Evolutionary conservation across 306 rosid genomes (phyloP).

Genomic region (Sphenostylis stenocarpa): DNA sequence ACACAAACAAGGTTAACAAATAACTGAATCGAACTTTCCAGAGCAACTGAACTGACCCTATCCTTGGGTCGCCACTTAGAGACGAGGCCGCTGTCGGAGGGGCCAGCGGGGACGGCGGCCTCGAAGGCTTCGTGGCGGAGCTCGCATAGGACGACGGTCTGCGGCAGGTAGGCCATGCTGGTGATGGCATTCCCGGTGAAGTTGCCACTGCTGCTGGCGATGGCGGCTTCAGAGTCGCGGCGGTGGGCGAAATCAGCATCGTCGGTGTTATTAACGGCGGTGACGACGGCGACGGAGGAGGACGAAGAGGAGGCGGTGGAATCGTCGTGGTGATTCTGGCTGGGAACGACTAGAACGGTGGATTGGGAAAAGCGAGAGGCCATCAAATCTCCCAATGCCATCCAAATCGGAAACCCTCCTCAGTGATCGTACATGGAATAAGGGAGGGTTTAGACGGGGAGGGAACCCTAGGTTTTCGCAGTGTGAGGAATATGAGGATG

Average conservation of each 20-base stretch:
- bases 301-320: constrained; percentile 7
- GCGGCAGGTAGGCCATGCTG: constrained; percentile 85
- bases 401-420: constrained; percentile 62
- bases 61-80: constrained; percentile 98
- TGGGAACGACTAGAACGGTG: constrained; percentile 61
- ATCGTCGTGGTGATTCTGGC: constrained; percentile 47
- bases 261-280: neutral
- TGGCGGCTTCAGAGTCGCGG: constrained; percentile 72
- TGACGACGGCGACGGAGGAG: neutral
- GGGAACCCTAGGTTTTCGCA: constrained; percentile 38
- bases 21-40: neutral
- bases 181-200: constrained; percentile 66
- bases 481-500: neutral
- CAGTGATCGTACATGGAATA: constrained; percentile 44
- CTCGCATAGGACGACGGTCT: constrained; percentile 65
- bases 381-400: constrained; percentile 99
- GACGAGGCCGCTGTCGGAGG: constrained; percentile 80
- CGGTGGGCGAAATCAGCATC: constrained; percentile 23
- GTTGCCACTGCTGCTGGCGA: constrained; percentile 55
- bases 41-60: constrained; percentile 43
- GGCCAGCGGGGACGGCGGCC: constrained; percentile 64
- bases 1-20: neutral
- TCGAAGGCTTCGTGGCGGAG: constrained; percentile 91
- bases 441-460: constrained; percentile 8
- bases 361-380: constrained; percentile 94